Evolutionary conservation across 129 eudicot species (phyloP).

Genomic region (Tagetes patula): DNA sequence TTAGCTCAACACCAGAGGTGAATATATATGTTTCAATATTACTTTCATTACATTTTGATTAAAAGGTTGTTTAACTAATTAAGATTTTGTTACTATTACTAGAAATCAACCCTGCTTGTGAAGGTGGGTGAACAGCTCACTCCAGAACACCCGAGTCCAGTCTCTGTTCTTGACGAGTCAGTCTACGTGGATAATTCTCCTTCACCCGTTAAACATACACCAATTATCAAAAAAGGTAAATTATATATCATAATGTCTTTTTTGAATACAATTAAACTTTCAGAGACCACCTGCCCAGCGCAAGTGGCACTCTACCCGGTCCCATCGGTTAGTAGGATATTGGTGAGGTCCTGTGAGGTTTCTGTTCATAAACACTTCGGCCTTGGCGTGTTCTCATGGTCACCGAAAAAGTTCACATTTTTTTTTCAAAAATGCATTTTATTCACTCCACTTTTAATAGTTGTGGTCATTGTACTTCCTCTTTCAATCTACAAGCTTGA

Average conservation of each 20-base stretch:
- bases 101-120: constrained; percentile 40
- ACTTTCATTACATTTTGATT: background rate
- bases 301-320: background rate
- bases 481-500: background rate
- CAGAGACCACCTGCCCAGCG: background rate
- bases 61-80: background rate
- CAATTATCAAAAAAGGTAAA: constrained; percentile 51
- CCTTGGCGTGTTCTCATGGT: background rate
- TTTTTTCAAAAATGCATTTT: background rate
- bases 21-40: constrained; percentile 12
- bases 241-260: background rate
- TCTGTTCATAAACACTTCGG: background rate
- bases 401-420: background rate
- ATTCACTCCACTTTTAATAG: background rate
- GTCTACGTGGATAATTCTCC: constrained; percentile 49
- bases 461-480: background rate
- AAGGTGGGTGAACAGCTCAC: constrained; percentile 41
- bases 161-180: constrained; percentile 78
- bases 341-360: background rate
- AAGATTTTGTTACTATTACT: constrained; percentile 22
- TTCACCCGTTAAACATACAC: constrained; percentile 51
- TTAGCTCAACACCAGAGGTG: constrained; percentile 48
- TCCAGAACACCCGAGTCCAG: constrained; percentile 76
- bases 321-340: background rate
- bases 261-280: background rate